Base-by-base conservation (phyloP, 306 rosid genomes). In the Styphnolobium japonicum region DNA sequence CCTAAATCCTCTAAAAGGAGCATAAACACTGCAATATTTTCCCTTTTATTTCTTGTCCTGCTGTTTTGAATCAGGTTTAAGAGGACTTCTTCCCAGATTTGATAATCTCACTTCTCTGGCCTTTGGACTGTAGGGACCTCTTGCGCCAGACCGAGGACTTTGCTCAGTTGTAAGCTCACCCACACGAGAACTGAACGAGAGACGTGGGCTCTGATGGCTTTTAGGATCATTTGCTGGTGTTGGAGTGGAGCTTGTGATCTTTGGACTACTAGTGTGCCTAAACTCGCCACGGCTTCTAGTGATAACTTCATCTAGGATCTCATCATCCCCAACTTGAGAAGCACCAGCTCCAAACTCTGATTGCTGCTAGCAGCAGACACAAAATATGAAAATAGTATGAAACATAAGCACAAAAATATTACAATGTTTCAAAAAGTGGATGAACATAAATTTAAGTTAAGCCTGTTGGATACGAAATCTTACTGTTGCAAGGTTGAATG, bases 261-360 rank as follows among this genome's bases (percentile, higher is more conserved):
- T 93, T 37, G 98, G 93, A 80, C 98, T 93, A 82, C 87, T 83
- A 2, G 88, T 87, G 76, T 79, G 99, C 89, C 87, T 91, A 75
- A 95, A 93, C 86, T 95, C 99, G 1, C 99, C 98, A 4, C 98
- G 89, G 83, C 99, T 95, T 88, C 98, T 83, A 7, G 99, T 93
- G 56, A 95, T 85, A 37, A 88, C 91, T 43, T 91, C 99, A 67
- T 95, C 99, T 58, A 95, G 52, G 51, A 95, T 89, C 82, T 95
- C 99, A 12, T 88, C 88, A 57, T 91, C 99, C 40, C 84, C 97
- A 39, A 83, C 81, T 6, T 68, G 63, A 4, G 97, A 75, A 46
- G 90, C 91, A 56, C 92, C 89, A 27, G 77, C 88, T 7, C 94
- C 97, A 19, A 94, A 64, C 67, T 93, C 98, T 16, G 93, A 82